A percentile compares a stretch with the other conserved stretches of the same genome.
Evolutionary conservation across 345 rosid species (phyloP).

Genomic region (Limnanthes douglasii): DNA sequence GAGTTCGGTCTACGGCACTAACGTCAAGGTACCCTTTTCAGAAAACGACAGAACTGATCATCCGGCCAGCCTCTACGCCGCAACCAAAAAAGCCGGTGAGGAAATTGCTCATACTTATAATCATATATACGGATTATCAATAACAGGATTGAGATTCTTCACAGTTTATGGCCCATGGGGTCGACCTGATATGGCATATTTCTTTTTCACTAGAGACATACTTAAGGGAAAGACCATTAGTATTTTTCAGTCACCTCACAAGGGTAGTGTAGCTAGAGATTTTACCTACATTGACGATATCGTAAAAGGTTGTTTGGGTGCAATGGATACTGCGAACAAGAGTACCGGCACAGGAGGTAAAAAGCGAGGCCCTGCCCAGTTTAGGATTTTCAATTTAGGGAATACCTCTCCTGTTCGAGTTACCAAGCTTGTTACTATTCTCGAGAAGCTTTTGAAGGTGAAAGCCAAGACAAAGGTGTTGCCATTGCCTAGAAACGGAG

Average conservation of each 20-base stretch:
- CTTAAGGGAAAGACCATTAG: constrained; percentile 33
- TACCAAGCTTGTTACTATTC: constrained; percentile 32
- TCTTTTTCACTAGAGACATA: constrained; percentile 48
- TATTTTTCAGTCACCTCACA: constrained; percentile 31
- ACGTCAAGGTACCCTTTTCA: constrained; percentile 47
- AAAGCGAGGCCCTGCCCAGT: constrained; percentile 38
- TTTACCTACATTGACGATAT: constrained; percentile 61
- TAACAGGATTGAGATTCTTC: constrained; percentile 50
- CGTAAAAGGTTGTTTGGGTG: constrained; percentile 48
- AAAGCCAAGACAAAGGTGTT: constrained; percentile 42
- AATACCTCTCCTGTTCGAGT: constrained; percentile 47
- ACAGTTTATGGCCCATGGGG: constrained; percentile 75
- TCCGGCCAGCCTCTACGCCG: constrained; percentile 54
- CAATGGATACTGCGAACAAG: constrained; percentile 50
- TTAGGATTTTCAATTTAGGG: constrained; percentile 50
- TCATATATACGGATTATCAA: constrained; percentile 55
- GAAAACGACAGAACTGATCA: constrained; percentile 50
- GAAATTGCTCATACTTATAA: constrained; percentile 51
- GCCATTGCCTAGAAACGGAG: constrained; percentile 60
- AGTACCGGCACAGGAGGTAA: constrained; percentile 68
- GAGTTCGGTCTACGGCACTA: constrained; percentile 59
- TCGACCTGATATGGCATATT: constrained; percentile 63
- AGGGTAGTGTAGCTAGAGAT: constrained; percentile 50
- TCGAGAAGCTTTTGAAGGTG: constrained; percentile 47
- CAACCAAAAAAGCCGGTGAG: constrained; percentile 64